Conservation (phyloP, 78 protist species). For the Polysphondylium violaceum region DNA sequence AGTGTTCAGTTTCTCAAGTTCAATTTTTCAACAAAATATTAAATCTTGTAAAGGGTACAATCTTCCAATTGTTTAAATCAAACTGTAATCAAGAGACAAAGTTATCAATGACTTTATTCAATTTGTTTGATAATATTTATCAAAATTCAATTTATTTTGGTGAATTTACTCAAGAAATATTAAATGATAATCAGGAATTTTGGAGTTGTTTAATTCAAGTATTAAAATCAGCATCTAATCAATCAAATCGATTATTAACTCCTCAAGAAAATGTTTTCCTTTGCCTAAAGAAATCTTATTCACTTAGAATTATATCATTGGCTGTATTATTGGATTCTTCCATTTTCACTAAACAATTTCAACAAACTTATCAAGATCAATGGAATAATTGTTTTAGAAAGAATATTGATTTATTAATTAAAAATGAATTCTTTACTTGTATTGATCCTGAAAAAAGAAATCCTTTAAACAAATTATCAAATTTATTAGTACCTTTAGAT, state of each 20-base stretch:
- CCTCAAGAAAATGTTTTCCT: not conserved
- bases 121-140: slow-evolving; percentile 7
- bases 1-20: slow-evolving; percentile 34
- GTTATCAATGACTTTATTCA: slow-evolving; percentile 1
- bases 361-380: not conserved
- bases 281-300: not conserved
- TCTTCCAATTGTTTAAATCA: not conserved
- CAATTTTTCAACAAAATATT: slow-evolving; percentile 18
- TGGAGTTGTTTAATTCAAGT: slow-evolving; percentile 25
- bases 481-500: not conserved
- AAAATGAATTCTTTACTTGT: not conserved
- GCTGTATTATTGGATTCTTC: not conserved
- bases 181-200: slow-evolving; percentile 8
- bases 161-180: not conserved
- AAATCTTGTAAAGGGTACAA: not conserved
- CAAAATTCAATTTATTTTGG: slow-evolving; percentile 34
- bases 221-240: not conserved
- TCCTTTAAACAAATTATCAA: not conserved
- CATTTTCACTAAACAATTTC: not conserved
- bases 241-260: not conserved
- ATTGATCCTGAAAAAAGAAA: not conserved
- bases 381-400: not conserved
- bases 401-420: not conserved
- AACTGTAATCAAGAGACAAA: not conserved
- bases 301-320: slow-evolving; percentile 1